Base-by-base conservation (phyloP, 140 eudicot genomes). In the Anethum foeniculum region DNA sequence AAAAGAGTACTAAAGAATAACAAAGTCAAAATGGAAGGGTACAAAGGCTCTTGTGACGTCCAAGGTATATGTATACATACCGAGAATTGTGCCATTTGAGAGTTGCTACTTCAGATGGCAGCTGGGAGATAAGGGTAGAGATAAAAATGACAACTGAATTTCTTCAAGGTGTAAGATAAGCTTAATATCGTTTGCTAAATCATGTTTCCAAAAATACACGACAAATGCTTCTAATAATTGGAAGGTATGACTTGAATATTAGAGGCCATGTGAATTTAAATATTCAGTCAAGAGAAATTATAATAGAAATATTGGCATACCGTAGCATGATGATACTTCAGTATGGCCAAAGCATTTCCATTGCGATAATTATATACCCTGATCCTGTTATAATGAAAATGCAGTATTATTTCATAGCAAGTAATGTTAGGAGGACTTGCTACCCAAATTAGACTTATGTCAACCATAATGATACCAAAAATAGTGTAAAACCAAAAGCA, bases 331-430 rank as follows among this genome's bases (percentile, higher is more conserved):
- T 94, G 98, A 85, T 92, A 94, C 85, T 92, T 94, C 83, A 94
- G 77, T 79, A 94, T 86, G 19, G 98, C 98, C 87, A 94, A 84
- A 76, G 96, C 89, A 83, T 80, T 92, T 80, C 97, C 97, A 82
- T 87, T 92, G 76, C 85, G 90, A 88, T 90, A 94, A 78, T 92
- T 91, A 80, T 86, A 92, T 21, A 94, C 79, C 88, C 98, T 88
- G 52, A 94, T 87, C 82, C 98, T 89, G 91, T 76, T 82, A 86
- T 79, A 73, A 85, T 27, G 44, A 81, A 25, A 27, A 77, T 52
- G 1, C 25, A 71, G 48, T 21, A 60, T 30, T 69, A 44, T 28
- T 65, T 75, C n/a, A 36, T 43, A 47, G 74, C 77, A 39, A 7
- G 21, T 44, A 38, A 8, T 36, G 36, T 21, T 44, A n/a, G 32